Base-by-base conservation (phyloP, 805 yeast species). In the Diddensiella caesifluorescens region DNA sequence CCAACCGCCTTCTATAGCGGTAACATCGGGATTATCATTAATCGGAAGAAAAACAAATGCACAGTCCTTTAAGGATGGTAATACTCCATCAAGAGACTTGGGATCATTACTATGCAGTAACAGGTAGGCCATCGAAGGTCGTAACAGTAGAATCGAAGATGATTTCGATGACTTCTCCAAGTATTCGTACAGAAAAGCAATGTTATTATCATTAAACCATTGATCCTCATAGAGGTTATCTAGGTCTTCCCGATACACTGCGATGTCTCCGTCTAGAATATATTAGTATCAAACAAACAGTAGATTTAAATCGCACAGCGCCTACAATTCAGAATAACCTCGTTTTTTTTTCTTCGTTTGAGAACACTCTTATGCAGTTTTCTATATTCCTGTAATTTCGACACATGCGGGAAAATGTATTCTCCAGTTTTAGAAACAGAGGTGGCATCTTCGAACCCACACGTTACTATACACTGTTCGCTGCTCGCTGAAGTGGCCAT, bases 191-290 rank as follows among this genome's bases (percentile, higher is more conserved):
- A 80, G 60, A 41, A 81, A 74, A 0, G 82, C 65, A 28, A 83
- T 71, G 50, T 80, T 76, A 52, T 80, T 80, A 54, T 83, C 90
- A 52, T 79, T 80, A 22, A 83, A 62, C 90, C 92, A 83, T 54
- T 80, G 81, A 26, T 74, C 83, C 15, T 80, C 78, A 38, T 68
- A 63, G 12, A 83, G 59, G 50, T 75, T 79, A 34, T 63, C 65
- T 6, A 81, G 48, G 54, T 84, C 92, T 18, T 73, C 74, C 41
- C 69, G 66, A 52, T 77, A 77, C 2, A 82, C 60, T 0, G 82
- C 71, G 5, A 79, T 69, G 47, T 80, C 80, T 41, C 38, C 22
- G 28, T 34, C 36, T 15, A 18, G 9, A 5, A 7, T 29, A 25
- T 25, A 12, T 25, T 25, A 9, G 10, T 29, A 7, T 9, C 36